Base-by-base conservation (phyloP, 495 filamentous ascomycete species). In the Beverwykella pulmonaria region DNA sequence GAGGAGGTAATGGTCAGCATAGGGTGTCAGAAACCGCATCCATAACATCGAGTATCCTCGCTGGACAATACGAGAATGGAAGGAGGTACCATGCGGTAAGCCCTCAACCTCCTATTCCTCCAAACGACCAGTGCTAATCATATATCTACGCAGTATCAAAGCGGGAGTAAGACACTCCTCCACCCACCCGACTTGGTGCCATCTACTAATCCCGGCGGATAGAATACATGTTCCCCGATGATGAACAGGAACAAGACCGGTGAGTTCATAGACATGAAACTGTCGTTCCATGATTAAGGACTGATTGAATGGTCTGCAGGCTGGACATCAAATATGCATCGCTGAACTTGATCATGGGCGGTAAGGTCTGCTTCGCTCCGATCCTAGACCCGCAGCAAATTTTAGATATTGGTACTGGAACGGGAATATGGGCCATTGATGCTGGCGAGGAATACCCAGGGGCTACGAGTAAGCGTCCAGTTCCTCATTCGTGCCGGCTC, bases 251-350 rank as follows among this genome's bases (percentile, higher is more conserved):
- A 22, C 56, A 46, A 59, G 56, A 59, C 39, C 39, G 39, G 39
- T 44, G 17, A n/a, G 39, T 34, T 34, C 30, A 34, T 34, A 6
- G 32, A 34, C 32, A 12, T n/a, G n/a, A n/a, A 34, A 34, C 32
- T 34, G 6, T 6, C 12, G 12, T 34, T 34, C 32, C 32, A 6
- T 5, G 32, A 34, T 5, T 34, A 34, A 34, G 32, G 12, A 12
- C 5, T 44, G 6, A 14, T 2, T 44, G 39, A 44, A 2, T 44
- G 17, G 39, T n/a, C 39, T 14, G 39, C 17, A 64, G 61, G 5
- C 14, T 64, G n/a, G 61, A 56, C 19, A 55, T 64, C 41, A 57
- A 64, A 47, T 55, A 64, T 29, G 30, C 29, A 29, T 57, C 53
- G 10, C 20, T 65, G 17, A 59, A 44, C 17, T 14, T 44, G 17